Evolutionary conservation across 1,284 basidiomycete genomes (phyloP), one percentile per base, ranked within the genome.

Genomic region (Melampsora larici-populina): DNA sequence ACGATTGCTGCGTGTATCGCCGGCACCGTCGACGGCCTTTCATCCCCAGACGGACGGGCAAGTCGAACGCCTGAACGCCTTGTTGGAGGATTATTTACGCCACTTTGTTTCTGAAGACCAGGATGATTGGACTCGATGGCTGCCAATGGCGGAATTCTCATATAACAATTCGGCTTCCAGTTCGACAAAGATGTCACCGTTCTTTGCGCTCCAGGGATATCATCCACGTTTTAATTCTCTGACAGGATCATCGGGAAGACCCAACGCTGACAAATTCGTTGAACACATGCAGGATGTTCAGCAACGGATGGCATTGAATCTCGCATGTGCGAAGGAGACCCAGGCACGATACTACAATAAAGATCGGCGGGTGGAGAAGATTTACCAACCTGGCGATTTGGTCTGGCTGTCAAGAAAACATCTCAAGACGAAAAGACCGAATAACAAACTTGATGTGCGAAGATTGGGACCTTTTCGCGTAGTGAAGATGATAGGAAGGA

Each of bases 161-260:
- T 81, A 82, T 70, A 85, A 85, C 79, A 83, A 84, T 63, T 79
- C 79, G 0, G 31, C 79, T 0, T 82, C 84, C 26, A 17, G 78
- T 0, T 80, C 83, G 0, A 85, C 82, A n/a, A 24, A 69, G 5
- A 69, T 66, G 13, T 82, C 86, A 0, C 87, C 0, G 5, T 87
- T 87, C 82, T 85, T 81, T 58, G 84, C 84, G 40, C 84, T 85
- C 67, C 79, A 82, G 18, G 86, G 83, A 13, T 86, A 82, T 65
- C 79, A 84, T 66, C 85, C 85, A 9, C 4, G 60, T 17, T 24
- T 82, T 26, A 74, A 64, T n/a, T 33, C 46, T 26, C 62, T 64
- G 1, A 15, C 18, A 43, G 13, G 24, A 2, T 40, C 55, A 9
- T 72, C 58, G 6, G 15, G 13, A 13, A 26, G 36, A 15, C 70